Conservation (phyloP, 2,329 filamentous ascomycete genomes). For the Boeremia exigua region DNA sequence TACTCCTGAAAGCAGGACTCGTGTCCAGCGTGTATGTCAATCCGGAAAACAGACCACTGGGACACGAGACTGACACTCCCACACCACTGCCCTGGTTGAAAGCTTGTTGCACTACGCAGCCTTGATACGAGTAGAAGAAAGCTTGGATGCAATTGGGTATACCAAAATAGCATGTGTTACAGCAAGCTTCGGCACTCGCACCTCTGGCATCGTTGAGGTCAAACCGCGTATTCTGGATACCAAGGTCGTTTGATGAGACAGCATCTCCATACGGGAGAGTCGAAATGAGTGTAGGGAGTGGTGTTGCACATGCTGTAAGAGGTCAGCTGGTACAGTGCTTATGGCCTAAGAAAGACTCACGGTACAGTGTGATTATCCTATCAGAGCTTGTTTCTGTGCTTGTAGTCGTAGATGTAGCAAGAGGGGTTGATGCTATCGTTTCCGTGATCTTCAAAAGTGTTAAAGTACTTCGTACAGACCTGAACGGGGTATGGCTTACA, state of each 20-base stretch:
- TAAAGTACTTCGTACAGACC: no score
- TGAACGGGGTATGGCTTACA: neutral
- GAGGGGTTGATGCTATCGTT: neutral
- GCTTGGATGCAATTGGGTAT: neutral
- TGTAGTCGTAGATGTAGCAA: neutral
- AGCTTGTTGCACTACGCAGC: slow-evolving; percentile 3
- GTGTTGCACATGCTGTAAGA: neutral
- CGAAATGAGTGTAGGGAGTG: neutral
- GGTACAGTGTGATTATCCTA: neutral
- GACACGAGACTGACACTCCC: neutral
- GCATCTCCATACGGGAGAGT: neutral
- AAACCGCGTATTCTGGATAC: neutral
- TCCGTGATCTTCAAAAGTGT: neutral
- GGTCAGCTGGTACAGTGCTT: neutral
- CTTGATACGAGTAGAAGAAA: slow-evolving; percentile 1
- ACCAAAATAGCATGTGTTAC: slow-evolving; percentile 5
- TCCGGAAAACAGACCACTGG: neutral
- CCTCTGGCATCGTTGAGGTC: neutral
- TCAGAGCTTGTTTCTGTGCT: neutral
- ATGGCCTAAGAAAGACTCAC: neutral
- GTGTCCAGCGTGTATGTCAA: neutral
- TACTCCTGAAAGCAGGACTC: neutral
- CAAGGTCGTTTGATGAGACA: neutral
- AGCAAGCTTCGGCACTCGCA: slow-evolving; percentile 1
- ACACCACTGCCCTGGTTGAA: neutral